phyloP scores from a whole-genome alignment of 768 basidiomycete species.

The Boletus pseudopeckii region DNA sequence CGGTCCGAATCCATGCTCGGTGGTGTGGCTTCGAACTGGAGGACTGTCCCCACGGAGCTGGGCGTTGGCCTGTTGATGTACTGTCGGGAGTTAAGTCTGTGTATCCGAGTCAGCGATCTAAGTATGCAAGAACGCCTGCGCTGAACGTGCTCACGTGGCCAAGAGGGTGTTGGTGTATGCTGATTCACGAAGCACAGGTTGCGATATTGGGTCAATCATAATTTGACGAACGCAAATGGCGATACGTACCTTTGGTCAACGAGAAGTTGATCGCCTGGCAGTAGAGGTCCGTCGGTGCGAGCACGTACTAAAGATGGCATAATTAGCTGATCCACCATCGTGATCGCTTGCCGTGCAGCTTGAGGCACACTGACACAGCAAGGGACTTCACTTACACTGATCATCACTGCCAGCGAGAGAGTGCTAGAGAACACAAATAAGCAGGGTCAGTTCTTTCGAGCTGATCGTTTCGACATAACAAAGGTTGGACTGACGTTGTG shows the following conservation, averaged over 20 bases:
- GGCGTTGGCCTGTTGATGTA: neutral
- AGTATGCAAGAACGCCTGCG: neutral
- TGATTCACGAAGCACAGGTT: neutral
- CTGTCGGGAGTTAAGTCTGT: neutral
- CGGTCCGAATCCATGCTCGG: neutral
- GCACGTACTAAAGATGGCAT: neutral
- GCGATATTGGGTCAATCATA: neutral
- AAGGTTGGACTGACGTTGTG: neutral
- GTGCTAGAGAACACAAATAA: neutral
- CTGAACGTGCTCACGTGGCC: neutral
- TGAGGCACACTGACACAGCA: neutral
- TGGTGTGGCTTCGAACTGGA: neutral
- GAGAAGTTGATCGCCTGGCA: neutral
- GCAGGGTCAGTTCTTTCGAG: neutral
- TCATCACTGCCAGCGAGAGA: neutral
- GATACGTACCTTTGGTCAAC: neutral
- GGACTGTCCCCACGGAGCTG: neutral
- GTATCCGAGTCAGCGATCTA: neutral
- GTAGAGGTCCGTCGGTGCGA: neutral
- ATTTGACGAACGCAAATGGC: neutral
- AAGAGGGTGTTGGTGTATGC: constrained; percentile 1
- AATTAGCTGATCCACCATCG: neutral
- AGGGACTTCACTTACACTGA: neutral
- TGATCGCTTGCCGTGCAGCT: neutral
- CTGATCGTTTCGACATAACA: neutral